These are phyloP conservation scores for Orbilia brochopaga DNA, from an alignment of 2,329 filamentous ascomycete species.

Conservation along the genomic window DNA sequence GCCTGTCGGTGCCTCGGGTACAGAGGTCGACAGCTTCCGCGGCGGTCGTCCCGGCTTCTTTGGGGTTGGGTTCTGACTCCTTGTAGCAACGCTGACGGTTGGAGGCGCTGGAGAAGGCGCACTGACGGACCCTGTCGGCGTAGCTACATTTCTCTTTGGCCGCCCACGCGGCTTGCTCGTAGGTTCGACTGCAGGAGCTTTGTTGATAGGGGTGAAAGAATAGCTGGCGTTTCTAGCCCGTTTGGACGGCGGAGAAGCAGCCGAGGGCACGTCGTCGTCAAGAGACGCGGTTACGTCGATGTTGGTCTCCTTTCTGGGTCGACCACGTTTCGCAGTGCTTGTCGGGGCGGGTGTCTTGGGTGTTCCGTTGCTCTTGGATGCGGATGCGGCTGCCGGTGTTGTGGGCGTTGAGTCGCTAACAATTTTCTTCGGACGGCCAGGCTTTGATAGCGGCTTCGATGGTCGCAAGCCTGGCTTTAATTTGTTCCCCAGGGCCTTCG, in stretches of 20 bases:
- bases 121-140: constrained; percentile 11
- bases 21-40: constrained; percentile 15
- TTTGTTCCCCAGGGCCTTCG: neutral
- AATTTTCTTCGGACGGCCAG: constrained; percentile 33
- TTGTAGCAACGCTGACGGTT: neutral
- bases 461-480: constrained; percentile 22
- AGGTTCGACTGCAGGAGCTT: constrained; percentile 10
- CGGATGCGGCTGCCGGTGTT: neutral
- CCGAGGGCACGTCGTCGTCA: constrained; percentile 10
- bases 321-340: constrained; percentile 24
- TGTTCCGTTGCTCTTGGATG: constrained; percentile 11
- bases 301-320: constrained; percentile 19
- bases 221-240: constrained; percentile 6
- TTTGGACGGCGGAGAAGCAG: constrained; percentile 28
- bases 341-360: constrained; percentile 12
- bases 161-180: constrained; percentile 17
- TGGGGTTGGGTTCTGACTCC: constrained; percentile 12
- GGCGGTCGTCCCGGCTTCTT: constrained; percentile 39
- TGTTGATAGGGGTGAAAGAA: constrained; percentile 11
- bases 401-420: constrained; percentile 18
- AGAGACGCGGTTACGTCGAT: constrained; percentile 1
- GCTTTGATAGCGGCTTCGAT: constrained; percentile 27
- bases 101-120: neutral
- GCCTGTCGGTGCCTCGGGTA: neutral
- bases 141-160: constrained; percentile 21